Evolutionary conservation across 495 filamentous ascomycete genomes (phyloP), one percentile per base, ranked within the genome.

Genomic region (Cairneyella variabilis): DNA sequence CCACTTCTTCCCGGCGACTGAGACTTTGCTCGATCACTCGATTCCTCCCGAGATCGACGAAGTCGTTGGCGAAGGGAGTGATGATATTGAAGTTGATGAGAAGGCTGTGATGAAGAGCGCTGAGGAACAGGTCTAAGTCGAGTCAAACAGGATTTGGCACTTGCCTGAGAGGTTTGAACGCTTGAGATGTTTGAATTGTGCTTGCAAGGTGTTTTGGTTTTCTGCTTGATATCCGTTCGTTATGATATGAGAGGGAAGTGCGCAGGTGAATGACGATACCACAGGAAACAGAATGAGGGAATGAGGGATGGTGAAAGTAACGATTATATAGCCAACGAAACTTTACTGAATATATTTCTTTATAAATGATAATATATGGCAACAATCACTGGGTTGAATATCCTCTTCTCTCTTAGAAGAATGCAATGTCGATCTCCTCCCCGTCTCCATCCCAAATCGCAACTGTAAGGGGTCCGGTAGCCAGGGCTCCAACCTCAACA

Each of bases 1-100:
- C 32, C 49, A 64, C 45, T 66, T 72, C 53, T 74, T 64, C 41
- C 71, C 71, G 14, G 60, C 62, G 1, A 37, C 46, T 5, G 66
- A 65, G 43, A 70, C 69, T 0, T 54, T 69, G 18, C 63, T 71
- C 26, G 21, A 56, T 0, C 62, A 39, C 14, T 48, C 26, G 48
- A 69, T 62, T 32, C 40, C 21, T 27, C 48, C 28, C 0, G 59
- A 61, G 9, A 27, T 40, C 1, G 25, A 23, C 41, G 30, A 30
- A 17, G 12, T 17, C n/a, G 53, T 32, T 32, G 43, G 30, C 48
- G 53, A 27, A 21, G 53, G 56, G n/a, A 50, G 58, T 11, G 60
- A 59, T 8, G 28, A 20, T 1, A 38, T 49, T 5, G 28, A 20
- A 2, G 44, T 49, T 5, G 48, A 56, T 20, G 42, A 54, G 49